Conservation (phyloP, 202 grass and related monocot genomes). For the Panicum hallii region DNA sequence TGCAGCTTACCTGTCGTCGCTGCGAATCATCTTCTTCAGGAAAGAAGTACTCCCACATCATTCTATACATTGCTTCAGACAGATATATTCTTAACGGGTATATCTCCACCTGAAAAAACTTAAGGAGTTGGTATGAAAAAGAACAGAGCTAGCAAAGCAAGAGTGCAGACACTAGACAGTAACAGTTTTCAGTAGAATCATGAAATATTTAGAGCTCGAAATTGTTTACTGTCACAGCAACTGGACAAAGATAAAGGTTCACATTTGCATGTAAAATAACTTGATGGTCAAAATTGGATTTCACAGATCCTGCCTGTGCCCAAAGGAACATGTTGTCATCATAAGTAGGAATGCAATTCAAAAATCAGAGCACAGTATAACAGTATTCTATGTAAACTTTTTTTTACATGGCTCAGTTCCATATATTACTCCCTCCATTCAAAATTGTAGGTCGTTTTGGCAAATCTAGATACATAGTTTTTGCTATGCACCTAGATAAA, state of each 20-base stretch:
- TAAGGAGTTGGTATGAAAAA: slow-evolving; percentile 40
- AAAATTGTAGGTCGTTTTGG: no score
- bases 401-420: background rate
- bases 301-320: background rate
- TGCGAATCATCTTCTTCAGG: slow-evolving; percentile 96
- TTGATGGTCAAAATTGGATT: slow-evolving; percentile 3
- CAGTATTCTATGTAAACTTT: background rate
- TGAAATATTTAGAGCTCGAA: background rate
- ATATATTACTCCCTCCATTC: no score
- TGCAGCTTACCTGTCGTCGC: slow-evolving; percentile 74
- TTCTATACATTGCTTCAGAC: slow-evolving; percentile 95
- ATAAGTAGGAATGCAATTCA: background rate
- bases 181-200: slow-evolving; percentile 10
- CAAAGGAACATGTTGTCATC: background rate
- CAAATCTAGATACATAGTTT: no score
- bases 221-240: slow-evolving; percentile 22
- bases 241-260: slow-evolving; percentile 1
- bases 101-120: slow-evolving; percentile 84
- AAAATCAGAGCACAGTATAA: background rate
- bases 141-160: slow-evolving; percentile 26
- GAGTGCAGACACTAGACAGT: slow-evolving; percentile 20
- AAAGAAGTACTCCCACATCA: slow-evolving; percentile 99
- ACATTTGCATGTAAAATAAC: background rate
- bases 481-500: no score
- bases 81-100: slow-evolving; percentile 96